These are phyloP conservation scores for Graphilbum fragrans DNA, from an alignment of 2,329 filamentous ascomycete genomes.

Conservation along the genomic window DNA sequence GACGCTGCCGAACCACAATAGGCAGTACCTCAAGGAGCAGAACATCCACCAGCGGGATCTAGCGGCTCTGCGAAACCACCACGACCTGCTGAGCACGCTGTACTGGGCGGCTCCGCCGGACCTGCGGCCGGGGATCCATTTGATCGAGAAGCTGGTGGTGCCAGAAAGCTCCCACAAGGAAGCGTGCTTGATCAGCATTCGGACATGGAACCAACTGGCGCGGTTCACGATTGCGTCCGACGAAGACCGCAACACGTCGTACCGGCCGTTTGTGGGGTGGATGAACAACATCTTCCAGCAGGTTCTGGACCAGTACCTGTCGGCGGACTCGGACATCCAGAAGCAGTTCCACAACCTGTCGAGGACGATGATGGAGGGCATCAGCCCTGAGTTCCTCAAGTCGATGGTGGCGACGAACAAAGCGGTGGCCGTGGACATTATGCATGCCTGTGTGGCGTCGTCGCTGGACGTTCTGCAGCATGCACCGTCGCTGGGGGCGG, in stretches of 20 bases:
- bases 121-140: conserved; percentile 36
- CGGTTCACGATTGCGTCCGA: conserved; percentile 41
- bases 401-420: conserved; percentile 40
- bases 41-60: conserved; percentile 47
- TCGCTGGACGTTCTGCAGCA: conserved; percentile 39
- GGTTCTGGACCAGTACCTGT: conserved; percentile 44
- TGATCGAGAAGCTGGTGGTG: conserved; percentile 47
- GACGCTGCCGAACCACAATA: conserved; percentile 52
- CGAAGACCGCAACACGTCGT: conserved; percentile 21
- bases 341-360: conserved; percentile 40
- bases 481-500: conserved; percentile 30
- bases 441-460: conserved; percentile 33
- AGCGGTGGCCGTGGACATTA: conserved; percentile 37
- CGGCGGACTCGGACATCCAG: conserved; percentile 41
- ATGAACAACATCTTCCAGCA: conserved; percentile 45
- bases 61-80: conserved; percentile 54
- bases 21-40: conserved; percentile 52
- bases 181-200: conserved; percentile 51
- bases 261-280: conserved; percentile 41
- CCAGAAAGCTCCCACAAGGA: conserved; percentile 53
- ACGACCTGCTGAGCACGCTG: conserved; percentile 54
- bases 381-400: conserved; percentile 33
- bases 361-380: conserved; percentile 27
- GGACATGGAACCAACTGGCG: conserved; percentile 50
- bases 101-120: conserved; percentile 51